A percentile compares a stretch with the other conserved stretches of the same genome.
These are phyloP conservation scores for Linaria vulgaris DNA, from an alignment of 257 asterid species.

Conservation along the genomic window DNA sequence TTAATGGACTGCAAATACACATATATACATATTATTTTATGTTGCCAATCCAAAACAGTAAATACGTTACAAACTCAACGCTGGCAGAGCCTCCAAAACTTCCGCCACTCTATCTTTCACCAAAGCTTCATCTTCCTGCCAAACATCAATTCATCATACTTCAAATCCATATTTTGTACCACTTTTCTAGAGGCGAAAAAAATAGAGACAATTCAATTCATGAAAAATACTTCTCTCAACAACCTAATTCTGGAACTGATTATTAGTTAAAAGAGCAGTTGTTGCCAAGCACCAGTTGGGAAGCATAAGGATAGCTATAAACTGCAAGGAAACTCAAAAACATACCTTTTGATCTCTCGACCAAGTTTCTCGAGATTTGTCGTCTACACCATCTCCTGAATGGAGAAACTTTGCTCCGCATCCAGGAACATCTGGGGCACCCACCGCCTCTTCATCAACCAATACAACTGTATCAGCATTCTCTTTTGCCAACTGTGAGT, in stretches of 20 bases:
- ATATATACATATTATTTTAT: conserved; percentile 16
- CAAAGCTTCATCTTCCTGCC: conserved; percentile 33
- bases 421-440: conserved; percentile 58
- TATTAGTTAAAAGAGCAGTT: not conserved
- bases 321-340: conserved; percentile 19
- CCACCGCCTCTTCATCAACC: conserved; percentile 96
- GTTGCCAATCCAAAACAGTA: not conserved
- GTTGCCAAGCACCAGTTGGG: conserved; percentile 13
- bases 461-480: conserved; percentile 46
- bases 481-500: conserved; percentile 51
- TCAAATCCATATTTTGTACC: not conserved
- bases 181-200: not conserved
- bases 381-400: conserved; percentile 33
- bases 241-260: not conserved
- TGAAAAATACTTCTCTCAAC: not conserved
- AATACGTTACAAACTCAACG: conserved; percentile 34
- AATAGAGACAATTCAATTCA: not conserved
- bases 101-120: conserved; percentile 28
- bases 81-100: conserved; percentile 33
- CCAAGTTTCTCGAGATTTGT: conserved; percentile 20
- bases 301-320: not conserved
- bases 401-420: conserved; percentile 74
- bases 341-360: conserved; percentile 36
- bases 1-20: conserved; percentile 9
- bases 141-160: conserved; percentile 14